Evolutionary conservation across 768 basidiomycete species (phyloP).

Genomic region (Auricularia auricula-judae): DNA sequence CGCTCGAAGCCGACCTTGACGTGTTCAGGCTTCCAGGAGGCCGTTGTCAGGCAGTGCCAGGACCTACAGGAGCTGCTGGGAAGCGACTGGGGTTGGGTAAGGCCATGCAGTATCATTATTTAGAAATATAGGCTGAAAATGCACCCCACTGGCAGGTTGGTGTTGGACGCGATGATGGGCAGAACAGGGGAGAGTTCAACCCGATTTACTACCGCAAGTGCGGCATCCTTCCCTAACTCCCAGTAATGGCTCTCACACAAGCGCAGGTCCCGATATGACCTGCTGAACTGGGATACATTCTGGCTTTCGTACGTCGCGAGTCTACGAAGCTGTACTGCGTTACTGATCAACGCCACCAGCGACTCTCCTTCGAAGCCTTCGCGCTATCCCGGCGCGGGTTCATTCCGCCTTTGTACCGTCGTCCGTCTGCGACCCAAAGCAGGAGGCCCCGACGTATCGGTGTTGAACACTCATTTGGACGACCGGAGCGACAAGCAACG

Average conservation of each 20-base stretch:
- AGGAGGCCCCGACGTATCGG: conserved; percentile 6
- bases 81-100: conserved; percentile 40
- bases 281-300: conserved; percentile 36
- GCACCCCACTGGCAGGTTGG: conserved; percentile 29
- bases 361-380: conserved; percentile 39
- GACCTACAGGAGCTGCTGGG: conserved; percentile 48
- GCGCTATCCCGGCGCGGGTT: conserved; percentile 39
- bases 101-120: conserved; percentile 6
- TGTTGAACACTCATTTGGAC: conserved; percentile 45
- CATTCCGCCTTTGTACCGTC: conserved; percentile 36
- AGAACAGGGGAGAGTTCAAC: conserved; percentile 43
- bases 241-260: no score
- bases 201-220: conserved; percentile 49
- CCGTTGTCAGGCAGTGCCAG: conserved; percentile 41
- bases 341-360: conserved; percentile 13
- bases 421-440: conserved; percentile 24
- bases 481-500: conserved; percentile 42
- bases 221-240: no score
- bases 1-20: not conserved
- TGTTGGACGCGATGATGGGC: conserved; percentile 51
- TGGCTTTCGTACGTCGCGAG: conserved; percentile 38
- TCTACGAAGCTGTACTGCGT: not conserved
- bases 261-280: conserved; percentile 20
- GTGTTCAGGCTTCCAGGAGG: conserved; percentile 39
- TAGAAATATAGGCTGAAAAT: no score